Evolutionary conservation across 768 basidiomycete genomes (phyloP).

Genomic region (Krasilnikovozyma curviuscula): DNA sequence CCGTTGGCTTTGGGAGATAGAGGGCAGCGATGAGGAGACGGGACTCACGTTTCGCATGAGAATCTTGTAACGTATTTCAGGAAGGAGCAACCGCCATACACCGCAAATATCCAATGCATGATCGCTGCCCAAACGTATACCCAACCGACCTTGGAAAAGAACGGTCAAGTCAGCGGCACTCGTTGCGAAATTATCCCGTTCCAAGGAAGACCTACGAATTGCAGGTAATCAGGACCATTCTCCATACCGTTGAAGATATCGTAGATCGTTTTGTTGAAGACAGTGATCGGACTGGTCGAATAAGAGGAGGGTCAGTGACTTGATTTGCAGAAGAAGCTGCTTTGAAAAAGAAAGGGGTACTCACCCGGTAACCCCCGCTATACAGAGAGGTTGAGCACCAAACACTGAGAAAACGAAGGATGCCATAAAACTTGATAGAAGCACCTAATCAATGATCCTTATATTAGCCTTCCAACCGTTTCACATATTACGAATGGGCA

Average conservation of each 20-base stretch:
- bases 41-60: conserved; percentile 68
- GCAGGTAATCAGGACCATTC: conserved; percentile 49
- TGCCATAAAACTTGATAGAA: conserved; percentile 62
- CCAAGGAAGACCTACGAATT: conserved; percentile 42
- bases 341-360: conserved; percentile 3
- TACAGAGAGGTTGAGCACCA: conserved; percentile 75
- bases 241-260: conserved; percentile 36
- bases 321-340: neutral
- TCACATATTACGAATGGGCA: no score
- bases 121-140: conserved; percentile 81
- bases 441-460: neutral
- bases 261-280: conserved; percentile 78
- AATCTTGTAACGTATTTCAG: conserved; percentile 73
- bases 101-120: conserved; percentile 53
- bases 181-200: neutral
- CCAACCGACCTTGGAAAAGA: conserved; percentile 35
- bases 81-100: conserved; percentile 42
- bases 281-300: conserved; percentile 59
- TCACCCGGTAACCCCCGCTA: conserved; percentile 74
- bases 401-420: conserved; percentile 71
- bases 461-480: neutral
- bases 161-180: neutral
- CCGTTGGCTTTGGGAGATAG: neutral
- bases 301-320: neutral
- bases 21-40: neutral